These are phyloP conservation scores for Leptographium procerum DNA, from an alignment of 2,329 filamentous ascomycete genomes.

Conservation along the genomic window DNA sequence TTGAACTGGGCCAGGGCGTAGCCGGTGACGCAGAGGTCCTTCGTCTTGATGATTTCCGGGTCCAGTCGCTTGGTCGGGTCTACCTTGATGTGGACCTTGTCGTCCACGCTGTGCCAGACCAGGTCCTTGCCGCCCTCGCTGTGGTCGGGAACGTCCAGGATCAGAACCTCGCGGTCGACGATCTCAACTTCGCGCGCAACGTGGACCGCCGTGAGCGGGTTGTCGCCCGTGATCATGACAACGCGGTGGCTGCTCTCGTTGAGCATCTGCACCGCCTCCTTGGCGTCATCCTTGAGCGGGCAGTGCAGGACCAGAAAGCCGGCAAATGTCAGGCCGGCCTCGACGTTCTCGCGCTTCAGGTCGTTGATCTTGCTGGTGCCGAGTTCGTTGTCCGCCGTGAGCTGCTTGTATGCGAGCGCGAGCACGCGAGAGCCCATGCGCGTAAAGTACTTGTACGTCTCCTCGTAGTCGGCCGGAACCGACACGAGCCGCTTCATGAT, in stretches of 20 bases:
- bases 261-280: slow-evolving; percentile 88
- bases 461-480: slow-evolving; percentile 80
- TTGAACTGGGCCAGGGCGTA: slow-evolving; percentile 87
- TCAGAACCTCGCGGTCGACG: slow-evolving; percentile 87
- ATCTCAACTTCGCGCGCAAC: slow-evolving; percentile 95
- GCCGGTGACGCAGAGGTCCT: slow-evolving; percentile 92
- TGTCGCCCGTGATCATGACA: slow-evolving; percentile 98
- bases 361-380: slow-evolving; percentile 82
- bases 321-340: slow-evolving; percentile 74
- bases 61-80: slow-evolving; percentile 75
- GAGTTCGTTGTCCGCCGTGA: slow-evolving; percentile 71
- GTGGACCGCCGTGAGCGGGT: slow-evolving; percentile 90
- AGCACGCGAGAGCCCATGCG: slow-evolving; percentile 90
- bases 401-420: slow-evolving; percentile 85
- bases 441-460: slow-evolving; percentile 97
- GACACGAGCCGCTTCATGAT: slow-evolving; percentile 85
- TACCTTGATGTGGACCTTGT: slow-evolving; percentile 74
- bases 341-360: slow-evolving; percentile 84
- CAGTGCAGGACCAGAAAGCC: slow-evolving; percentile 94
- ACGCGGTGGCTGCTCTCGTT: slow-evolving; percentile 98
- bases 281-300: slow-evolving; percentile 90
- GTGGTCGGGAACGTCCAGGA: slow-evolving; percentile 88
- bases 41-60: slow-evolving; percentile 64
- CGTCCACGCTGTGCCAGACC: slow-evolving; percentile 91
- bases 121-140: slow-evolving; percentile 68